phyloP scores from a whole-genome alignment of 129 eudicot genomes.

The Chrysanthemum makinoi region DNA sequence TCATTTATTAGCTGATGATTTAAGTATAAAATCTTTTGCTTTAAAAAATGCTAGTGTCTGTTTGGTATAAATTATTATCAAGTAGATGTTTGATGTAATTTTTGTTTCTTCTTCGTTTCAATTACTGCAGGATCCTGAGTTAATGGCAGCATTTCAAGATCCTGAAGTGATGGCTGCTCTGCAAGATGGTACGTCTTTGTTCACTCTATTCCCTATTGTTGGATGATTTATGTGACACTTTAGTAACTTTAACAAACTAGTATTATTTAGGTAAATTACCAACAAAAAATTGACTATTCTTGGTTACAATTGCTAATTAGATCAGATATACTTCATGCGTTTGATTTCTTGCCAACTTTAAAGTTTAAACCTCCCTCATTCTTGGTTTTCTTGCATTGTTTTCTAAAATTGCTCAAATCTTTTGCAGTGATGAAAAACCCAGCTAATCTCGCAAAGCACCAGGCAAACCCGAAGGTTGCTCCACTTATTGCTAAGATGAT shows the following conservation, averaged over 20 bases:
- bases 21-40: too few species aligned
- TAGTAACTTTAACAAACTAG: neutral
- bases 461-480: conserved; percentile 95
- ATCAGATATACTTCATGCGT: neutral
- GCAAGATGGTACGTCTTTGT: conserved; percentile 70
- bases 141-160: conserved; percentile 89
- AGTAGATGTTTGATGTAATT: neutral
- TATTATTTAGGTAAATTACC: neutral
- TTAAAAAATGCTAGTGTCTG: too few species aligned
- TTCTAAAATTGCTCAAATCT: neutral
- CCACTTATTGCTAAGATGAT: conserved; percentile 94
- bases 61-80: neutral
- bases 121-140: conserved; percentile 79
- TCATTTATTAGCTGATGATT: too few species aligned
- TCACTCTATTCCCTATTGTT: neutral
- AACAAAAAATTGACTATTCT: neutral
- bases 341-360: too few species aligned
- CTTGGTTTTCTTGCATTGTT: too few species aligned
- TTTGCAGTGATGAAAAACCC: conserved; percentile 95
- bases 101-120: neutral
- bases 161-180: conserved; percentile 99
- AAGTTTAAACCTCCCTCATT: too few species aligned
- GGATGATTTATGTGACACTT: neutral
- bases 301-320: neutral
- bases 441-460: conserved; percentile 93